These are phyloP conservation scores for Kodamaea alishanica DNA, from an alignment of 1,139 yeast species.

Conservation along the genomic window DNA sequence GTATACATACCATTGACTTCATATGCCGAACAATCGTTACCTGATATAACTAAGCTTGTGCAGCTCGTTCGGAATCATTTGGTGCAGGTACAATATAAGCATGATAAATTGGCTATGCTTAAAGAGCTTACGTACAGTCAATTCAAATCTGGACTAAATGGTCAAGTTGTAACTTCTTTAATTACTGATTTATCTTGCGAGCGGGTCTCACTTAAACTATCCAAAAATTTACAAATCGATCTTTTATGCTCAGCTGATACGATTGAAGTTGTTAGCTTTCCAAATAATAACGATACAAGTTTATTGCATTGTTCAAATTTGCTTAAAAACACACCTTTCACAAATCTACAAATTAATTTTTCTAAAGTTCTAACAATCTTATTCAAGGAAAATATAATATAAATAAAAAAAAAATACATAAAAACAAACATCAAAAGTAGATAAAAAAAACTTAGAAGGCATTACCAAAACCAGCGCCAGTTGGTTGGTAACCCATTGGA, in stretches of 20 bases:
- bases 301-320: conserved; percentile 1
- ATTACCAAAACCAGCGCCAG: conserved; percentile 68
- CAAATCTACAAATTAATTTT: conserved; percentile 2
- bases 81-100: conserved; percentile 27
- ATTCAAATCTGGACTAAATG: conserved; percentile 12
- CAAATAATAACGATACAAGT: background rate
- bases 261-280: conserved; percentile 4
- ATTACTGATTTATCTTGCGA: conserved; percentile 7
- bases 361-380: conserved; percentile 1
- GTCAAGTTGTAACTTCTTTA: conserved; percentile 8
- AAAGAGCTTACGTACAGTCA: conserved; percentile 8
- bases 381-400: conserved; percentile 5
- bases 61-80: conserved; percentile 18
- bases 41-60: conserved; percentile 15
- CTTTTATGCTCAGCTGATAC: conserved; percentile 7
- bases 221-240: background rate
- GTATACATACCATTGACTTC: conserved; percentile 24
- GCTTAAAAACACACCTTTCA: conserved; percentile 6
- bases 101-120: conserved; percentile 27
- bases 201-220: conserved; percentile 3
- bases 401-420: conserved; percentile 4
- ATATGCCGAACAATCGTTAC: conserved; percentile 8
- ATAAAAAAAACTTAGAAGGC: conserved; percentile 27
- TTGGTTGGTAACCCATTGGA: conserved; percentile 53
- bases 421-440: conserved; percentile 1